Conservation (phyloP, 2,329 filamentous ascomycete genomes). For the Talaromyces sp. region DNA sequence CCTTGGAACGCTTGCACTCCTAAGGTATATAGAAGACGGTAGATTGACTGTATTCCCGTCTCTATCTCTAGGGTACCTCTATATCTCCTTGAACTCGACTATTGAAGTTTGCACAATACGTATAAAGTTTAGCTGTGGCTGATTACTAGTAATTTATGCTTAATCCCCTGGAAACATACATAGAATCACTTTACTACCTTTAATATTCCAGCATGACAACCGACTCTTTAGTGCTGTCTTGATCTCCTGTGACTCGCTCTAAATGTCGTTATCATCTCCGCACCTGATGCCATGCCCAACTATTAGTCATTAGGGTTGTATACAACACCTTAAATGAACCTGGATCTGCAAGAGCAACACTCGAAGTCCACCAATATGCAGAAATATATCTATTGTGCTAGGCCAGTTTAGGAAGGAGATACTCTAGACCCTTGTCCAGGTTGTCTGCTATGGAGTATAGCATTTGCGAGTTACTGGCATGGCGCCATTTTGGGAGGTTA, state of each 20-base stretch:
- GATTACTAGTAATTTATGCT: background rate
- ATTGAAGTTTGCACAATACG: too few relatives aligned
- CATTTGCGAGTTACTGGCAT: background rate
- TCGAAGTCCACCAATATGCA: background rate
- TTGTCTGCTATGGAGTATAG: background rate
- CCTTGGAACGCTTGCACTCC: too few relatives aligned
- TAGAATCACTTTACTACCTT: too few relatives aligned
- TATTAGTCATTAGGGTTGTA: background rate
- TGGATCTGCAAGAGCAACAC: background rate
- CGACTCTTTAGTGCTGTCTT: background rate
- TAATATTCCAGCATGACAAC: too few relatives aligned
- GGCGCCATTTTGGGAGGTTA: background rate
- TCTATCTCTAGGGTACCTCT: too few relatives aligned
- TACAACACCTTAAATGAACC: background rate
- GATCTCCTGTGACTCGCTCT: background rate
- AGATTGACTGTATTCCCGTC: too few relatives aligned
- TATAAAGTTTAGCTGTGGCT: too few relatives aligned
- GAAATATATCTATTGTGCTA: background rate
- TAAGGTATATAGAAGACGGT: too few relatives aligned
- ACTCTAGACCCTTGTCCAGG: background rate
- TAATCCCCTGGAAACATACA: background rate
- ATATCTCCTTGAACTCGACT: too few relatives aligned
- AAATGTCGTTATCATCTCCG: constrained; percentile 8
- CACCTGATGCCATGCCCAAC: constrained; percentile 1
- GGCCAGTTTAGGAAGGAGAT: background rate